Percentiles rank a stretch among this genome's conserved stretches.
phyloP scores from a whole-genome alignment of 352 stramenopile genomes.

The Globisporangium camurandrum region DNA sequence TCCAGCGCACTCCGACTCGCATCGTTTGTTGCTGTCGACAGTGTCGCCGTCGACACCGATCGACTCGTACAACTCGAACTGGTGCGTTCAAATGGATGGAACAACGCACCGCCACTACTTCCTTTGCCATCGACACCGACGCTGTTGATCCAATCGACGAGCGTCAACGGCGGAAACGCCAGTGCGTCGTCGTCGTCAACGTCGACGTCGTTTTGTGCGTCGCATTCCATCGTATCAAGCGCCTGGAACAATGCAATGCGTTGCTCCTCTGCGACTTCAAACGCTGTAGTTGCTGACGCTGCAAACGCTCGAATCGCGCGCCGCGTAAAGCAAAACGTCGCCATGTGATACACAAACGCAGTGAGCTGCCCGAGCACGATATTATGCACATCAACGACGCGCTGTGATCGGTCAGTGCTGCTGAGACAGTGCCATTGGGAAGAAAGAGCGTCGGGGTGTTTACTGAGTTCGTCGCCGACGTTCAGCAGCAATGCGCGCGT shows the following conservation, averaged over 20 bases:
- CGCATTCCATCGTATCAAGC: slow-evolving; percentile 2
- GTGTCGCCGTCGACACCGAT: slow-evolving; percentile 10
- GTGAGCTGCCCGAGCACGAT: slow-evolving; percentile 68
- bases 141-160: slow-evolving; percentile 58
- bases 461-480: slow-evolving; percentile 74
- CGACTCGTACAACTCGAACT: slow-evolving; percentile 20
- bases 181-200: slow-evolving; percentile 21
- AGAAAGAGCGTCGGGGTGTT: slow-evolving; percentile 48
- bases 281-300: slow-evolving; percentile 70
- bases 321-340: slow-evolving; percentile 57
- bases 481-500: slow-evolving; percentile 64
- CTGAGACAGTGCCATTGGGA: slow-evolving; percentile 62
- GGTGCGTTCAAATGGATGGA: slow-evolving; percentile 19
- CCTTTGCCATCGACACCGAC: too few relatives aligned
- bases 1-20: too few relatives aligned
- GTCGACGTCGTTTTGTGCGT: slow-evolving; percentile 10
- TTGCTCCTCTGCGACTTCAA: slow-evolving; percentile 74
- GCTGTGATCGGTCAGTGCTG: slow-evolving; percentile 46
- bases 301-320: slow-evolving; percentile 67
- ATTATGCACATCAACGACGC: slow-evolving; percentile 73
- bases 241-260: slow-evolving; percentile 58
- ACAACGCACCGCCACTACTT: slow-evolving; percentile 19
- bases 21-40: too few relatives aligned
- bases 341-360: slow-evolving; percentile 71
- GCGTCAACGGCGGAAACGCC: slow-evolving; percentile 51